A percentile compares a stretch with the other conserved stretches of the same genome.
Evolutionary conservation across 768 basidiomycete species (phyloP).

Genomic region (Suillus bovinus): DNA sequence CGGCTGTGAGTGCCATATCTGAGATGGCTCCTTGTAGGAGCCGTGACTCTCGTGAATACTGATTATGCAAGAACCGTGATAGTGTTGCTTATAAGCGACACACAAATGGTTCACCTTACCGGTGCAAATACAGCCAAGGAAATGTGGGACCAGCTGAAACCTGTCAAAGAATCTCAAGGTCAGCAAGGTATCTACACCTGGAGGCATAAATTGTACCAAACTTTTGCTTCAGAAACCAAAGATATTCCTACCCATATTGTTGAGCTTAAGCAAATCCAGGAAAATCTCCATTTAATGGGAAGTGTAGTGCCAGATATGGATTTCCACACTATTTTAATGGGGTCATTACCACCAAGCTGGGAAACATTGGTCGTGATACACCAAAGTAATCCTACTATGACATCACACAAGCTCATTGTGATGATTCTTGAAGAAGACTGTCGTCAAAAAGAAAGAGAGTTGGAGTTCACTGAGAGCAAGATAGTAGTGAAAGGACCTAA

Average conservation of each 20-base stretch:
- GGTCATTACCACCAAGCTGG: not conserved
- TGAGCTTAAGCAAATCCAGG: not conserved
- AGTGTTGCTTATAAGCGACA: too few species aligned
- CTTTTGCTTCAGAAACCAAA: not conserved
- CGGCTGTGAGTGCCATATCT: too few species aligned
- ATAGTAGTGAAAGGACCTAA: not conserved
- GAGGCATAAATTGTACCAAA: not conserved
- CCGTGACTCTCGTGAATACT: too few species aligned
- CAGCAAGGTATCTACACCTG: not conserved
- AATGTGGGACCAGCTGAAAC: too few species aligned
- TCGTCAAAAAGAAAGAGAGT: not conserved
- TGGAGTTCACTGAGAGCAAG: not conserved
- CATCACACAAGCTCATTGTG: not conserved
- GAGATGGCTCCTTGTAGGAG: too few species aligned
- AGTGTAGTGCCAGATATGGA: not conserved
- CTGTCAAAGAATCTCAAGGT: not conserved
- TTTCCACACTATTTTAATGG: not conserved
- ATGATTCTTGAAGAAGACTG: not conserved
- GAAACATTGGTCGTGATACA: not conserved
- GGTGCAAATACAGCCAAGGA: too few species aligned
- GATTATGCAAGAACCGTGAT: too few species aligned
- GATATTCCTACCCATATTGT: not conserved
- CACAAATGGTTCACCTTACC: too few species aligned
- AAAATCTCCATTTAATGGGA: not conserved
- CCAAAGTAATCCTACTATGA: not conserved